Percentiles rank a stretch among this genome's conserved stretches.
phyloP scores from a whole-genome alignment of 345 rosid genomes.

The Hirschfeldia incana region DNA sequence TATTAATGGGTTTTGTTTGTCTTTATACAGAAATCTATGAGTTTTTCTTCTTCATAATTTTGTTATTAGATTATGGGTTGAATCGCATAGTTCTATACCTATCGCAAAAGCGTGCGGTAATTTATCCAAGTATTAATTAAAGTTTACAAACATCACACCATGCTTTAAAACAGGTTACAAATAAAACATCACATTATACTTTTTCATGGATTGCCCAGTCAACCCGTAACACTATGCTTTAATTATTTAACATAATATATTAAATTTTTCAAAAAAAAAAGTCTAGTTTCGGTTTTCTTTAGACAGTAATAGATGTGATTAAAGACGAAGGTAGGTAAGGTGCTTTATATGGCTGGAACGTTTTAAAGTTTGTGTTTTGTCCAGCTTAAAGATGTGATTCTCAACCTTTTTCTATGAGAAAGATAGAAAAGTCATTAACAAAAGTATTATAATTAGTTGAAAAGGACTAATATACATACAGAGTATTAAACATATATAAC shows the following conservation, averaged over 20 bases:
- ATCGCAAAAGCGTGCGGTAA: neutral
- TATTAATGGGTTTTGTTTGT: slow-evolving; percentile 13
- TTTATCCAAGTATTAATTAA: neutral
- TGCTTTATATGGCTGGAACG: slow-evolving; percentile 40
- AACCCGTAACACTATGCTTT: neutral
- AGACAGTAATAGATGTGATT: slow-evolving; percentile 35
- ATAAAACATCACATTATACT: neutral
- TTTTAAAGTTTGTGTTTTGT: slow-evolving; percentile 28
- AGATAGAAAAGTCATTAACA: neutral
- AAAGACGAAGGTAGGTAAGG: slow-evolving; percentile 36
- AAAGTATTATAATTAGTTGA: neutral
- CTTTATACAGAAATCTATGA: neutral
- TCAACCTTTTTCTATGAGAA: neutral
- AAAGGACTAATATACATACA: neutral
- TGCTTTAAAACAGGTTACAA: neutral
- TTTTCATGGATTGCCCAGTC: neutral
- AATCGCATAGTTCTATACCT: neutral
- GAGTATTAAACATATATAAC: neutral
- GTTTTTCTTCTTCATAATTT: neutral
- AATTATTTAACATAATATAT: too few species aligned
- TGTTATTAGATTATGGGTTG: neutral
- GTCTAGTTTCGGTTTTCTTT: neutral
- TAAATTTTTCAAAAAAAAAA: too few species aligned
- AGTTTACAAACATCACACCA: neutral
- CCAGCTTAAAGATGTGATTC: slow-evolving; percentile 29